phyloP scores from a whole-genome alignment of 192 early-diverging fungal species.

The Borealophlyctis nickersoniae region DNA sequence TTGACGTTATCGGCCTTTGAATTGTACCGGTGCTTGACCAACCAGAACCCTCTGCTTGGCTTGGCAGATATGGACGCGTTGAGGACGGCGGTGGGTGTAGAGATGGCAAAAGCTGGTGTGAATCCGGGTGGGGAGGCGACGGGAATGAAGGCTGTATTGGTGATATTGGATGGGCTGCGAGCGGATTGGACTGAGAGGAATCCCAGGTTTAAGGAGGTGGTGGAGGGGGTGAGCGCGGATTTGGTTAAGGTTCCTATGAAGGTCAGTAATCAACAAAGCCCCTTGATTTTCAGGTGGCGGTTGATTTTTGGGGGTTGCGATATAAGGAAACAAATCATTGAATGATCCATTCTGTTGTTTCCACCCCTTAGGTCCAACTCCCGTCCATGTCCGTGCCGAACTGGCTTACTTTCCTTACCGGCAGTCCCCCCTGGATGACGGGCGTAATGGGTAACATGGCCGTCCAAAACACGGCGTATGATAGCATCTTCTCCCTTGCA shows the following conservation, averaged over 20 bases:
- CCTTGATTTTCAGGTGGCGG: too few relatives aligned
- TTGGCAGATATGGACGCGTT: neutral
- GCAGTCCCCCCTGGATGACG: constrained; percentile 13
- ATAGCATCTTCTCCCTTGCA: constrained; percentile 1
- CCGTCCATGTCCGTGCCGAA: constrained; percentile 7
- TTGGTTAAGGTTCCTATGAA: neutral
- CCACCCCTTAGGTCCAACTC: neutral
- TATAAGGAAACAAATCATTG: neutral
- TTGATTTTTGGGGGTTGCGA: neutral
- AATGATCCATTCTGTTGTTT: too few relatives aligned
- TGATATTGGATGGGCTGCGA: constrained; percentile 9
- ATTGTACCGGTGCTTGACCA: neutral
- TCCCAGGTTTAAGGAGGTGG: neutral
- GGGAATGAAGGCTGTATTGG: constrained; percentile 2
- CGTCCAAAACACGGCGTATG: constrained; percentile 4
- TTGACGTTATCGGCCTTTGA: neutral
- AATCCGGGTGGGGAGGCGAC: neutral
- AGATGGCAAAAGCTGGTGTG: neutral
- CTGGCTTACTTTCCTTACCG: constrained; percentile 7
- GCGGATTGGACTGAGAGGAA: neutral
- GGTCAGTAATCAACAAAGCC: too few relatives aligned
- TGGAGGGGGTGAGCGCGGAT: neutral
- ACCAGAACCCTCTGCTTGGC: constrained; percentile 6
- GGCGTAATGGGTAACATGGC: constrained; percentile 5
- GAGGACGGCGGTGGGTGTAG: neutral